Conservation (phyloP, 805 yeast species). For the Saccharomycopsis babjevae region DNA sequence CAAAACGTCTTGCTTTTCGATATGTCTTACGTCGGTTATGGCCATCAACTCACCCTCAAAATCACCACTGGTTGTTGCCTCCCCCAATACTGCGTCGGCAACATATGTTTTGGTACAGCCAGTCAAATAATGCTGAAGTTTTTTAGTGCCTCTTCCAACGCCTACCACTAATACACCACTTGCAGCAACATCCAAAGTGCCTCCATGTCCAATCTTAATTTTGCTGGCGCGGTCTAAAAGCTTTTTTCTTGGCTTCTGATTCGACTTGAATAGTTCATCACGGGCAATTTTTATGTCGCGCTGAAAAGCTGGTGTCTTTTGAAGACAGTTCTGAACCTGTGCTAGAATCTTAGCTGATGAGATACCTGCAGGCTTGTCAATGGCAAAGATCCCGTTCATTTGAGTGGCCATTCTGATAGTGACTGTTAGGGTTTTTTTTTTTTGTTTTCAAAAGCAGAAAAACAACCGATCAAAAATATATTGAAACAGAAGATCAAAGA, state of each 20-base stretch:
- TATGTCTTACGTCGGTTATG: conserved; percentile 44
- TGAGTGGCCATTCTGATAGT: neutral
- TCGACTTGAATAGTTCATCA: conserved; percentile 35
- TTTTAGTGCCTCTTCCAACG: conserved; percentile 85
- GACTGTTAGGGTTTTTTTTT: too few relatives aligned
- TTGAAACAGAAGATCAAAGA: too few relatives aligned
- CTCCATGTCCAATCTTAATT: conserved; percentile 96
- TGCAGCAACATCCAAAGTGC: conserved; percentile 92
- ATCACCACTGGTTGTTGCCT: conserved; percentile 90
- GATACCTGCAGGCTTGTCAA: conserved; percentile 80
- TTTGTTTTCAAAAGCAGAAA: too few relatives aligned
- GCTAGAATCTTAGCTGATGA: conserved; percentile 68
- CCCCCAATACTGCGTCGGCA: conserved; percentile 79
- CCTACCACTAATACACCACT: conserved; percentile 92
- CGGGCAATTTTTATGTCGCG: conserved; percentile 41
- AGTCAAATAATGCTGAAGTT: conserved; percentile 57
- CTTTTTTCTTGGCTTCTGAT: conserved; percentile 36
- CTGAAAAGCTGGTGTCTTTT: conserved; percentile 47
- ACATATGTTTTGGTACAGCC: conserved; percentile 74
- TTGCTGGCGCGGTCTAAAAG: conserved; percentile 40
- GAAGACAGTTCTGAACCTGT: conserved; percentile 53
- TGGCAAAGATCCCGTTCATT: conserved; percentile 92
- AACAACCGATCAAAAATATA: too few relatives aligned
- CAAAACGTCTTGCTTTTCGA: conserved; percentile 43
- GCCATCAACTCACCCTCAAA: conserved; percentile 74